Percentiles rank a stretch among this genome's conserved stretches.
These are phyloP conservation scores for Cladosporium sp. DNA, from an alignment of 2,329 filamentous ascomycete species.

Conservation along the genomic window DNA sequence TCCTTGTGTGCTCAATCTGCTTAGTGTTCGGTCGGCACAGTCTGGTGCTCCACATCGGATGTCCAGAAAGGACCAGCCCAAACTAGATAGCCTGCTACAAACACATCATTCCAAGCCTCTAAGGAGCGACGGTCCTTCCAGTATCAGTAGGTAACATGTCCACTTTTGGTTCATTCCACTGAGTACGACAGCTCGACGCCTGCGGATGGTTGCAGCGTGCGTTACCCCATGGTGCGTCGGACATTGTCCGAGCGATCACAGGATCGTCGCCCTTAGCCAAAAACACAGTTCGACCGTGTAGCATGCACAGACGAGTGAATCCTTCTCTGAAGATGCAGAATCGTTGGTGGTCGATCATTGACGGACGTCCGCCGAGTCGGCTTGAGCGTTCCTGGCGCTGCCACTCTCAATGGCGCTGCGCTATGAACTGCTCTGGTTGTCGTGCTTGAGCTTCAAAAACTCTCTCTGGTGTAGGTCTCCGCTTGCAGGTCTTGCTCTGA, in stretches of 20 bases:
- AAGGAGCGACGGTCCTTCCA: not conserved
- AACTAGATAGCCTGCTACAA: not conserved
- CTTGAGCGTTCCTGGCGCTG: not conserved
- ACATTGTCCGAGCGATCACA: not conserved
- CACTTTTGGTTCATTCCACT: too few species aligned
- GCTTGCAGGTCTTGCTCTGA: not conserved
- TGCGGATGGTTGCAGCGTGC: not conserved
- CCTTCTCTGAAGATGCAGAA: not conserved
- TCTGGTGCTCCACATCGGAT: not conserved
- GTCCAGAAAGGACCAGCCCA: not conserved
- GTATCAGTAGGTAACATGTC: not conserved
- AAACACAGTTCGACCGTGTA: not conserved
- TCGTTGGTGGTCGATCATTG: not conserved
- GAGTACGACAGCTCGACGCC: too few species aligned
- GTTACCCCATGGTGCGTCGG: not conserved
- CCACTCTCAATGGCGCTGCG: not conserved
- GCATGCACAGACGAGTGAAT: not conserved
- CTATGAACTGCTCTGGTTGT: not conserved
- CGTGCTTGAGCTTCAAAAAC: not conserved
- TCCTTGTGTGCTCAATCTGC: too few species aligned
- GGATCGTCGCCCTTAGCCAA: not conserved
- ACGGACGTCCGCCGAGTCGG: not conserved
- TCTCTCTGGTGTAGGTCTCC: not conserved
- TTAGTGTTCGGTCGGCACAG: too few species aligned
- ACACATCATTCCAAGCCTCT: not conserved